phyloP scores from a whole-genome alignment of 2,329 filamentous ascomycete species.

The Penicillium fuscoglaucum region DNA sequence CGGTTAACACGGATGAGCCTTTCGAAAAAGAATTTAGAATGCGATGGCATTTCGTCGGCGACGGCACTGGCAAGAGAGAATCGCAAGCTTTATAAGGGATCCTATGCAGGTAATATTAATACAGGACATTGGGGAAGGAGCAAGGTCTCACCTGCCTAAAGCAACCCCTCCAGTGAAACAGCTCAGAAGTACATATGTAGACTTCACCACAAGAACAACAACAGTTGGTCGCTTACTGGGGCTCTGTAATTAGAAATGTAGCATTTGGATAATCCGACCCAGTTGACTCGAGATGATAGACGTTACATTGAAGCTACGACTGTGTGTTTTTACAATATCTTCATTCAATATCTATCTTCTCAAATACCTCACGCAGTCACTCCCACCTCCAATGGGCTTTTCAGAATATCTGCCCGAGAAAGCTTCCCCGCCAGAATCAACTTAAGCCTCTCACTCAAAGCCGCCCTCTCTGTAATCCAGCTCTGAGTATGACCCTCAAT shows the following conservation, averaged over 20 bases:
- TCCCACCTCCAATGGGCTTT: conserved; percentile 8
- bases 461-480: conserved; percentile 33
- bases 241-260: too few relatives aligned
- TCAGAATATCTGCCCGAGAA: conserved; percentile 4
- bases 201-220: background rate
- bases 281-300: background rate
- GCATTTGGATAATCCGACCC: background rate
- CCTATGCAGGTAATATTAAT: background rate
- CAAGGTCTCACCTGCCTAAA: background rate
- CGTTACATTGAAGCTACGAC: too few relatives aligned
- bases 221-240: background rate
- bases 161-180: background rate
- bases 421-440: conserved; percentile 17
- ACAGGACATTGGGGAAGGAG: background rate
- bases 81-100: too few relatives aligned
- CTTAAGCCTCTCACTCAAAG: conserved; percentile 26
- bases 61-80: too few relatives aligned
- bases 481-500: conserved; percentile 34
- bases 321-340: too few relatives aligned
- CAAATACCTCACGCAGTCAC: background rate
- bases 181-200: background rate
- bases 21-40: too few relatives aligned
- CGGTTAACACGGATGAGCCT: too few relatives aligned
- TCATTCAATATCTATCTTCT: background rate
- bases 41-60: too few relatives aligned